phyloP scores from a whole-genome alignment of 148 eudicot genomes.

The Simmondsia chinensis region DNA sequence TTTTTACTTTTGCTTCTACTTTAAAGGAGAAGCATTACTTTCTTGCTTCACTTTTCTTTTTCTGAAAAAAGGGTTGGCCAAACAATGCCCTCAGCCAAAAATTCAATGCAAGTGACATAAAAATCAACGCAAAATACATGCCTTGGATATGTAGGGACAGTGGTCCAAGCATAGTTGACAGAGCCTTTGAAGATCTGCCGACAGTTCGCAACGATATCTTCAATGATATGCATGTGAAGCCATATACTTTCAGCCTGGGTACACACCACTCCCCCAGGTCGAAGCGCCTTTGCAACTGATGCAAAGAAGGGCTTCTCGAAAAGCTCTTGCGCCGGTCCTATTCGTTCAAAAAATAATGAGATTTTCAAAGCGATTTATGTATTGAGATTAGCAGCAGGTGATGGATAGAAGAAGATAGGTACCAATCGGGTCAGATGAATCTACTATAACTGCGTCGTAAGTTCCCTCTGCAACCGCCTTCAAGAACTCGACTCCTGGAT shows the following conservation, averaged over 20 bases:
- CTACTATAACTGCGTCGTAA: conserved; percentile 93
- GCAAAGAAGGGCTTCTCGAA: conserved; percentile 91
- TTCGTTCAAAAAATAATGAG: no score
- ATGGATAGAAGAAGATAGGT: conserved; percentile 1
- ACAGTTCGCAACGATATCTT: conserved; percentile 82
- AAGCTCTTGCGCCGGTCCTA: conserved; percentile 95
- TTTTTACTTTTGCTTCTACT: no score
- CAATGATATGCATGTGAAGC: conserved; percentile 99
- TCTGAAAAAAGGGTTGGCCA: no score
- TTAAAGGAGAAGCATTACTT: no score
- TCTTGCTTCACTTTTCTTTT: no score
- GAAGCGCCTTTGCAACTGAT: conserved; percentile 83
- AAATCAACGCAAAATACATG: no score
- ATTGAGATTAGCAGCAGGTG: background rate
- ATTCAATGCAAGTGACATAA: no score
- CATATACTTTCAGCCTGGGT: conserved; percentile 99
- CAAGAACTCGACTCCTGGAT: conserved; percentile 89
- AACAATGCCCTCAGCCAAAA: no score
- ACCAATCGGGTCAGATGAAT: conserved; percentile 98
- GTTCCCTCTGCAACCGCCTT: conserved; percentile 74
- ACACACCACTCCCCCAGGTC: conserved; percentile 95
- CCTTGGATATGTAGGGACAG: conserved; percentile 99
- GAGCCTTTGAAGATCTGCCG: conserved; percentile 89
- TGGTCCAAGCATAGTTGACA: conserved; percentile 96
- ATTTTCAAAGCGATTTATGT: no score